Conservation (phyloP, 192 early-diverging fungal genomes). For the Diversispora epigaea region DNA sequence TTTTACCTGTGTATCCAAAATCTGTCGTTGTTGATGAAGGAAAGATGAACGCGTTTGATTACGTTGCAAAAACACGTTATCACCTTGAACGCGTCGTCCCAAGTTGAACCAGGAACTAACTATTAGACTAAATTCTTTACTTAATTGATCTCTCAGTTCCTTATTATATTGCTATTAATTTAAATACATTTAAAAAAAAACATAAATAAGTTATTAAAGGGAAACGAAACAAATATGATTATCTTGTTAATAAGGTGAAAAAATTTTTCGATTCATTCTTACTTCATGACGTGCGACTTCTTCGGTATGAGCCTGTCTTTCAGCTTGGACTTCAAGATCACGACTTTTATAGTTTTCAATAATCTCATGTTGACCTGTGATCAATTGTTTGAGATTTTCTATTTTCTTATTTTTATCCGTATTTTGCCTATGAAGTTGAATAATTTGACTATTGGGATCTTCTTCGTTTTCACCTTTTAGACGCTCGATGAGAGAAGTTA, state of each 20-base stretch:
- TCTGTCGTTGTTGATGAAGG: slow-evolving; percentile 45
- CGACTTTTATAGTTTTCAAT: slow-evolving; percentile 44
- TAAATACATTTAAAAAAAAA: slow-evolving; percentile 34
- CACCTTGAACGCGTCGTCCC: slow-evolving; percentile 46
- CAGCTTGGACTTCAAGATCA: slow-evolving; percentile 4
- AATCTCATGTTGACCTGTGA: slow-evolving; percentile 39
- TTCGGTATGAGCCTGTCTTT: slow-evolving; percentile 3
- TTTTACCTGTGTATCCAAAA: slow-evolving; percentile 8
- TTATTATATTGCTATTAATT: slow-evolving; percentile 64
- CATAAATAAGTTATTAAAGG: neutral
- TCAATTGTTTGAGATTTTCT: slow-evolving; percentile 41
- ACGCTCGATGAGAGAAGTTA: slow-evolving; percentile 32
- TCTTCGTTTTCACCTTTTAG: slow-evolving; percentile 40
- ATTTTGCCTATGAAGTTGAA: slow-evolving; percentile 31
- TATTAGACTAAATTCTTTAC: slow-evolving; percentile 79
- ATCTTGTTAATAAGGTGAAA: neutral
- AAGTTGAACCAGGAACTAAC: slow-evolving; percentile 79
- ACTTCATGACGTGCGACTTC: neutral
- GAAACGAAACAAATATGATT: neutral
- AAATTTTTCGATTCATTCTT: neutral
- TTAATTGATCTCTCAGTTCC: slow-evolving; percentile 69
- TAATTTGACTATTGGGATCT: slow-evolving; percentile 41
- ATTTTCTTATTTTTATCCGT: slow-evolving; percentile 41
- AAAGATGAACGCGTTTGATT: slow-evolving; percentile 37
- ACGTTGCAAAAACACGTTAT: slow-evolving; percentile 49